These are phyloP conservation scores for Tolypocladium cylindrosporum DNA, from an alignment of 2,329 filamentous ascomycete species.

Conservation along the genomic window DNA sequence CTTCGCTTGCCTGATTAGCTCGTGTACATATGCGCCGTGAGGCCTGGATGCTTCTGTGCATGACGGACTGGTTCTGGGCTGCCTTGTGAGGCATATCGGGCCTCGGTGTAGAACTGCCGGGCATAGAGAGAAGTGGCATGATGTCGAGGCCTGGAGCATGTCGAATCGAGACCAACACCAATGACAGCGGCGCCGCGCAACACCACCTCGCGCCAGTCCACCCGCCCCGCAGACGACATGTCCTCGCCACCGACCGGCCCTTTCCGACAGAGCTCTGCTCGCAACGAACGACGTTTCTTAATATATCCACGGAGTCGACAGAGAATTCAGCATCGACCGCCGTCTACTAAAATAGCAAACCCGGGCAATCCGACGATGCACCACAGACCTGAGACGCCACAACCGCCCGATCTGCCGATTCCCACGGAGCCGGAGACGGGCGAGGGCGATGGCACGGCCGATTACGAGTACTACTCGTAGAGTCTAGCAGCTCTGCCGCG, in stretches of 20 bases:
- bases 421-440: conserved; percentile 19
- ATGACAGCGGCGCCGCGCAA: not conserved
- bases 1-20: not conserved
- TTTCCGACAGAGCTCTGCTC: not conserved
- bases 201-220: not conserved
- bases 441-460: conserved; percentile 20
- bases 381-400: conserved; percentile 20
- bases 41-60: not conserved
- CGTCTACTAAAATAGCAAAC: not conserved
- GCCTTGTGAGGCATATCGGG: not conserved
- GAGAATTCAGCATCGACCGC: not conserved
- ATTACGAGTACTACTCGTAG: conserved; percentile 8
- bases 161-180: not conserved
- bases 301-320: not conserved
- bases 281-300: not conserved
- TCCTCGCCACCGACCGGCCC: not conserved
- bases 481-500: not conserved
- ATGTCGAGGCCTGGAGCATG: not conserved
- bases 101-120: not conserved
- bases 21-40: not conserved
- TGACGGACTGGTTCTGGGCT: not conserved
- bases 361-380: not conserved
- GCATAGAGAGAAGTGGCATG: not conserved
- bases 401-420: conserved; percentile 15
- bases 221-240: not conserved